A percentile compares a stretch with the other conserved stretches of the same genome.
Evolutionary conservation across 2,329 filamentous ascomycete species (phyloP).

Genomic region (Exophiala xenobiotica): DNA sequence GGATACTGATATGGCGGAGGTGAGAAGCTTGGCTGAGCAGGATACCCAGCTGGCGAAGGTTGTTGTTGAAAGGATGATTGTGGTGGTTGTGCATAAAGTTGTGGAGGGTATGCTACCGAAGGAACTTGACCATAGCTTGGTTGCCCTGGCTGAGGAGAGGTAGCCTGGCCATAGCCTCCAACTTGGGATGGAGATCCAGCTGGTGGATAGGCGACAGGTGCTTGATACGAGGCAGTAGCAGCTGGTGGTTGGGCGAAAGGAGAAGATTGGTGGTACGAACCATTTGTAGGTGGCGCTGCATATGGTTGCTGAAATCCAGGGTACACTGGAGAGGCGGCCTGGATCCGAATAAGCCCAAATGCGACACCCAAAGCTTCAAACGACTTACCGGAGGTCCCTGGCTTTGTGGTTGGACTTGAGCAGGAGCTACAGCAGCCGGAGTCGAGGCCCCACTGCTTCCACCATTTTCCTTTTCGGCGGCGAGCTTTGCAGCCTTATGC

Average conservation of each 20-base stretch:
- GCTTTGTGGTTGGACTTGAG: slow-evolving; percentile 39
- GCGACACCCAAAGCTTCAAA: background rate
- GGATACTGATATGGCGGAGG: slow-evolving; percentile 33
- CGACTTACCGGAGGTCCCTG: slow-evolving; percentile 47
- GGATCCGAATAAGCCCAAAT: slow-evolving; percentile 5
- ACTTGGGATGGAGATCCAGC: slow-evolving; percentile 15
- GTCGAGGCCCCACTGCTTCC: slow-evolving; percentile 59
- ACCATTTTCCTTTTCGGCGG: slow-evolving; percentile 60
- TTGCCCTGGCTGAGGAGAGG: slow-evolving; percentile 29
- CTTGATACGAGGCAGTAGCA: slow-evolving; percentile 20
- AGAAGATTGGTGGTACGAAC: slow-evolving; percentile 27
- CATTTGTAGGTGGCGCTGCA: slow-evolving; percentile 24
- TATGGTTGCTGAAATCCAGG: slow-evolving; percentile 29
- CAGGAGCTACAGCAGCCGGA: slow-evolving; percentile 49
- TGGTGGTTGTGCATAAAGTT: slow-evolving; percentile 26
- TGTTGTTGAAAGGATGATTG: slow-evolving; percentile 26
- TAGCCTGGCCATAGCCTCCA: slow-evolving; percentile 27
- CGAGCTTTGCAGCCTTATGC: slow-evolving; percentile 62
- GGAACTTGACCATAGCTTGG: slow-evolving; percentile 23
- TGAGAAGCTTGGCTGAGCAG: slow-evolving; percentile 36
- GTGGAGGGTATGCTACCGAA: slow-evolving; percentile 21
- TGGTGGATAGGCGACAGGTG: slow-evolving; percentile 11
- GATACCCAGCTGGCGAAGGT: slow-evolving; percentile 21
- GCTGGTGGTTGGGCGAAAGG: slow-evolving; percentile 24
- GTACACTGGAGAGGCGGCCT: slow-evolving; percentile 24